A percentile compares a stretch with the other conserved stretches of the same genome.
Conservation (phyloP, 345 rosid species). For the Melaleuca alternifolia region DNA sequence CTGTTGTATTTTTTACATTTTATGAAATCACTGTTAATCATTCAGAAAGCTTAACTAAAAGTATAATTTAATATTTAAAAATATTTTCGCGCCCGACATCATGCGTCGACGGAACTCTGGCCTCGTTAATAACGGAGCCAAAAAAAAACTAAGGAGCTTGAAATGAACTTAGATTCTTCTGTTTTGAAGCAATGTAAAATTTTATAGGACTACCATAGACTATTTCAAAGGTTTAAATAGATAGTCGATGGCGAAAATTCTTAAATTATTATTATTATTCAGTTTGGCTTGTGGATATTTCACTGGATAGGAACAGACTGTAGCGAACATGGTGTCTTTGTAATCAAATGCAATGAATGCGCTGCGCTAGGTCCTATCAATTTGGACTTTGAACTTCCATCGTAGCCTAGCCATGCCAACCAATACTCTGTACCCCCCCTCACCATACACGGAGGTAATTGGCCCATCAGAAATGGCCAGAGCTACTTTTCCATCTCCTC, state of each 20-base stretch:
- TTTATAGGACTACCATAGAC: background rate
- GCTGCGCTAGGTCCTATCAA: background rate
- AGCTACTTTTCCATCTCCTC: background rate
- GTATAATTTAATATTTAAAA: background rate
- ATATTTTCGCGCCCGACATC: too few species aligned
- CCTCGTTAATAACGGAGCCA: background rate
- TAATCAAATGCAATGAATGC: background rate
- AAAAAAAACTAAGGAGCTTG: background rate
- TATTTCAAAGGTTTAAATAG: rapidly evolving
- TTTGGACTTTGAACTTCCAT: background rate
- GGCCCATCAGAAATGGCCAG: background rate
- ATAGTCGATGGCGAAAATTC: background rate
- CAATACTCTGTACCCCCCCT: background rate
- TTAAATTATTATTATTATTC: too few species aligned
- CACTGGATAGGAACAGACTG: background rate
- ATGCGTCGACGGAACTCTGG: too few species aligned
- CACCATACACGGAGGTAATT: background rate
- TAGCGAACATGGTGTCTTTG: background rate
- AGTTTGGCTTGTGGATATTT: background rate
- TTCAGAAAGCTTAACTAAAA: background rate
- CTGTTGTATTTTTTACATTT: too few species aligned
- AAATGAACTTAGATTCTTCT: background rate
- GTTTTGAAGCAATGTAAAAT: background rate
- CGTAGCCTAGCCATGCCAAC: background rate
- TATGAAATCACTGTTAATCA: too few species aligned